phyloP scores from a whole-genome alignment of 495 filamentous ascomycete species.

The Penicillium bovifimosum region DNA sequence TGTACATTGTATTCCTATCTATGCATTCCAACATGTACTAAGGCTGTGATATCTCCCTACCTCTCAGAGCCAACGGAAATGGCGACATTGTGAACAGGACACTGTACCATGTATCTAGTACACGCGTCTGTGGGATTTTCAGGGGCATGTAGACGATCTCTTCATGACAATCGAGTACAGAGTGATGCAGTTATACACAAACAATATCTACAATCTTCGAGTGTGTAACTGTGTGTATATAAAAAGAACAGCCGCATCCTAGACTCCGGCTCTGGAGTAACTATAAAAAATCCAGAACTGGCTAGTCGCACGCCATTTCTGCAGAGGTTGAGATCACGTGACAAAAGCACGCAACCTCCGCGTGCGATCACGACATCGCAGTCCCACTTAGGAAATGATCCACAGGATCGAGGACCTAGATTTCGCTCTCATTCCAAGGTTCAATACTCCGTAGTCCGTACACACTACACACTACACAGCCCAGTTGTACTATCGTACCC shows the following conservation, averaged over 20 bases:
- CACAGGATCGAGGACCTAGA: neutral
- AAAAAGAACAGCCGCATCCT: neutral
- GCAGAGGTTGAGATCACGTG: slow-evolving; percentile 13
- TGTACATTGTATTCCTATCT: neutral
- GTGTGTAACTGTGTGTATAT: no score
- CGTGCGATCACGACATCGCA: slow-evolving; percentile 20
- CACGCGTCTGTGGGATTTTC: slow-evolving; percentile 16
- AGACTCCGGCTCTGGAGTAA: neutral
- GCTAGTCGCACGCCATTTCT: neutral
- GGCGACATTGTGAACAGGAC: neutral
- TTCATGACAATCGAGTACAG: no score
- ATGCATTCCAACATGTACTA: neutral
- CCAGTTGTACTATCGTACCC: no score
- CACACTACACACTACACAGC: no score
- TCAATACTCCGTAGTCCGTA: no score
- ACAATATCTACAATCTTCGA: no score
- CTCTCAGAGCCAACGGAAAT: neutral
- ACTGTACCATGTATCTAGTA: neutral
- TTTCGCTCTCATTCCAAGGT: neutral
- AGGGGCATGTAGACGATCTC: slow-evolving; percentile 17
- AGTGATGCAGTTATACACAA: no score
- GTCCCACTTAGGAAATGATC: slow-evolving; percentile 4
- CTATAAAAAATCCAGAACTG: neutral
- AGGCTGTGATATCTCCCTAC: neutral
- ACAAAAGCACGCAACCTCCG: slow-evolving; percentile 23